Base-by-base conservation (phyloP, 306 rosid genomes). In the Erythrophleum fordii region DNA sequence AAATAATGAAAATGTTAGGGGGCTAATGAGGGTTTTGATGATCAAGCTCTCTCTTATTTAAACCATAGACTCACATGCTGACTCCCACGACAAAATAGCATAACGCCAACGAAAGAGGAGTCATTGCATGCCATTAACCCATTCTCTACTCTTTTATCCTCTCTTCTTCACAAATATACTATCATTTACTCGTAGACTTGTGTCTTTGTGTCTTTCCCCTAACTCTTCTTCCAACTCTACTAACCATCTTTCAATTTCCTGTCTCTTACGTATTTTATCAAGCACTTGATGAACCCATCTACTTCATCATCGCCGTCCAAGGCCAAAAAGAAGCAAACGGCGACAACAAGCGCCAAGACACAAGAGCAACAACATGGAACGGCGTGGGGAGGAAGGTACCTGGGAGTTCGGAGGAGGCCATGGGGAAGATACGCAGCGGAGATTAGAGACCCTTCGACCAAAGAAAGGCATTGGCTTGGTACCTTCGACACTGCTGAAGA, bases 401-500 rank as follows among this genome's bases (percentile, higher is more conserved):
- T 81, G 34, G 84, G 84, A 18, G 84, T 81, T 2, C 35, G 84
- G 37, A 81, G 84, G 16, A 39, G 84, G 69, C 84, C 83, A 10
- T 80, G 83, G 83, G 83, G 83, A 70, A 72, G 83, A 41, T 80
- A 72, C 25, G 83, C 83, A 3, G 83, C 83, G 4, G 83, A 80
- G 45, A 80, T 80, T 23, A 37, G 83, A 64, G 83, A 80, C 74
- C 83, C 83, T 64, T 80, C 83, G 31, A 80, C 83, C 56, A 80
- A 80, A 51, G 83, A 80, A 26, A 72, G 83, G 83, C 83, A 80
- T 51, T 80, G 83, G 83, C 83, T 80, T 1, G 83, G 83, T 44
- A 80, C 83, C 23, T 80, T 80, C 14, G 83, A 80, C 67, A 80
- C 83, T 5, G 83, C 83, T 3, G 83, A 80, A 39, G 84, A 81